phyloP scores from a whole-genome alignment of 768 basidiomycete species.

The Jaapia argillacea region DNA sequence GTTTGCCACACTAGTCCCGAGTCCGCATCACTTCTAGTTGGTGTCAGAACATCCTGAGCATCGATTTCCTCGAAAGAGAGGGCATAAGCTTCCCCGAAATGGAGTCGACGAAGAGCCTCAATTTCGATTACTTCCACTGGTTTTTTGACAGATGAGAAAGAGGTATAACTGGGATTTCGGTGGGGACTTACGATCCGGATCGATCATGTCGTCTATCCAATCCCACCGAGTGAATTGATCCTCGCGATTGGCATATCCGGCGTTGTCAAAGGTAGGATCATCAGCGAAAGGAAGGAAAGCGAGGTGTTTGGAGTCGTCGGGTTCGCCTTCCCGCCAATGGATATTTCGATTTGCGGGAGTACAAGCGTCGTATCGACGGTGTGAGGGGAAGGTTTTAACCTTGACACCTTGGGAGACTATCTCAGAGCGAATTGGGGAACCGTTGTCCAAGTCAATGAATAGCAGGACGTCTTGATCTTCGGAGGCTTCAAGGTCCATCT shows the following conservation, averaged over 20 bases:
- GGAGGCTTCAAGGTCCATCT: no score
- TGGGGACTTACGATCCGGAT: background rate
- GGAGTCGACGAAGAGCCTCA: background rate
- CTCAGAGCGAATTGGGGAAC: background rate
- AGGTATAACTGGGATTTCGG: background rate
- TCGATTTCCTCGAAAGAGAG: background rate
- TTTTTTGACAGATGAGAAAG: background rate
- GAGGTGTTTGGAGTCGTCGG: slow-evolving; percentile 1
- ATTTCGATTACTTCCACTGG: background rate
- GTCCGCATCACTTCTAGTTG: background rate
- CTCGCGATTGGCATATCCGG: no score
- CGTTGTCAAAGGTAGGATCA: slow-evolving; percentile 27
- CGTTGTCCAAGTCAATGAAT: background rate
- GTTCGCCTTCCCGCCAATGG: background rate
- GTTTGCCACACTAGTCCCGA: background rate
- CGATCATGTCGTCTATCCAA: background rate
- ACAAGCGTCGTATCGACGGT: slow-evolving; percentile 35
- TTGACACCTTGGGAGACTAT: background rate
- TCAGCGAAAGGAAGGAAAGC: slow-evolving; percentile 40
- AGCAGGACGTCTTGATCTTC: background rate
- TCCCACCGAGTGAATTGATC: background rate
- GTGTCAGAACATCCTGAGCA: background rate
- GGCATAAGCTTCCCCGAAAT: background rate
- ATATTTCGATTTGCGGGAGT: slow-evolving; percentile 29
- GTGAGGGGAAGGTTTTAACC: slow-evolving; percentile 8